Evolutionary conservation across 192 early-diverging fungal species (phyloP), one percentile per base, ranked within the genome.

Genomic region (Anaeromyces robustus): DNA sequence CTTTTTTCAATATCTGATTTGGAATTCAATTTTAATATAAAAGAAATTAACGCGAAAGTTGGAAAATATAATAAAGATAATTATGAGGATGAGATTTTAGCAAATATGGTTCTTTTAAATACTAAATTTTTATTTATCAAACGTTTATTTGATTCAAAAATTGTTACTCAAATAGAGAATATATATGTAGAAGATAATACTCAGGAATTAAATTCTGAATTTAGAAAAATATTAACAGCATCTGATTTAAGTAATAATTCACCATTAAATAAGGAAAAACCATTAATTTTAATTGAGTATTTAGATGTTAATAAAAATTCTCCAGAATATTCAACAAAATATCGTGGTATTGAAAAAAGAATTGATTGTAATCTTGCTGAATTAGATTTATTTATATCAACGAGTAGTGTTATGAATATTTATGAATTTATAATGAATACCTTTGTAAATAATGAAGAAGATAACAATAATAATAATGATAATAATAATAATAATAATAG

Each of bases 381-480:
- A 82, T 82, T 97, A 28, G 93, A 93, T 30, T 86, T 98, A 81
- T 92, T 96, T 79, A 87, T 98, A 3, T 93, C 95, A 16, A 92
- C 92, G 31, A 94, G 92, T 82, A 93, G 92, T 79, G 92, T 99
- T 18, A 84, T 97, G 81, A 92, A 89, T 13, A 85, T 95, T 16
- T 95, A 97, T 84, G 92, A 96, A 80, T 96, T 94, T 81, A 86
- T 96, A 11, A 82, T 95, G 19, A 89, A 90, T 77, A 93, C 94
- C 12, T 95, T 95, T 84, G 86, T 86, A 22, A 41, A 80, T 30
- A 79, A 84, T 37, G 78, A 80, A 9, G 30, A 80, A 59, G 77
- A 14, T 14, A 13, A 39, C 1, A 39, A 12, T 34, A 34, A 39
- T 39, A 39, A 13, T 13, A 39, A 39, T 39, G 1, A 39, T 39